Base-by-base conservation (phyloP, 257 asterid genomes). In the Nicotiana undulata region DNA sequence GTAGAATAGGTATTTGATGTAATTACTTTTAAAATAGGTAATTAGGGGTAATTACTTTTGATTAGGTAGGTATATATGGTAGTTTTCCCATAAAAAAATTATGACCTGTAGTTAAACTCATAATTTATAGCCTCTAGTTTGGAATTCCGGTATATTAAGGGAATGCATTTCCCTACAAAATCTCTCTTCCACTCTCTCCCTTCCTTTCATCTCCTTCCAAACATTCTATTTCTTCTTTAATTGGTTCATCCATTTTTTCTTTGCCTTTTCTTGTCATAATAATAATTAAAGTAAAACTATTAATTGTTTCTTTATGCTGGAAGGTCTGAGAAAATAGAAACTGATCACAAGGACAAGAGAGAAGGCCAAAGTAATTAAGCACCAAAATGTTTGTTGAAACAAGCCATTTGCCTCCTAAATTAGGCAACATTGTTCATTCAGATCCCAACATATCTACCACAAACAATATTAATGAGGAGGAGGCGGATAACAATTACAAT, bases 371-470 rank as follows among this genome's bases (percentile, higher is more conserved):
- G 44, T 82, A 75, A 29, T 22, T 8, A 80, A 46, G 24, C 86
- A 83, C 63, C 85, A 89, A 24, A 63, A 31, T 84, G 63, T 63
- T 28, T 24, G 55, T 11, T 81, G 90, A 9, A 61, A 83, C 81
- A 79, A 88, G 86, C 76, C 84, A 81, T 88, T 89, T 60, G 85
- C 84, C 80, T 79, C 63, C 81, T 84, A 29, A 81, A 49, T 77
- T 87, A 87, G 82, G 59, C 22, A 60, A 49, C 81, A 83, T 80
- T 84, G 76, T 76, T 4, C 86, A 88, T 82, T 79, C 90, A 29
- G 90, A 89, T 49, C 88, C 91, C 29, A 85, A 85, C 88, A 51
- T 82, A 1, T 85, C 93, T 0, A 84, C 88, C 2, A 52, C 88
- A 26, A 46, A 40, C 58, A n/a, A n/a, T n/a, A 80, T 84, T 72